These are phyloP conservation scores for Colletotrichum aenigma DNA, from an alignment of 2,329 filamentous ascomycete species.

Conservation along the genomic window DNA sequence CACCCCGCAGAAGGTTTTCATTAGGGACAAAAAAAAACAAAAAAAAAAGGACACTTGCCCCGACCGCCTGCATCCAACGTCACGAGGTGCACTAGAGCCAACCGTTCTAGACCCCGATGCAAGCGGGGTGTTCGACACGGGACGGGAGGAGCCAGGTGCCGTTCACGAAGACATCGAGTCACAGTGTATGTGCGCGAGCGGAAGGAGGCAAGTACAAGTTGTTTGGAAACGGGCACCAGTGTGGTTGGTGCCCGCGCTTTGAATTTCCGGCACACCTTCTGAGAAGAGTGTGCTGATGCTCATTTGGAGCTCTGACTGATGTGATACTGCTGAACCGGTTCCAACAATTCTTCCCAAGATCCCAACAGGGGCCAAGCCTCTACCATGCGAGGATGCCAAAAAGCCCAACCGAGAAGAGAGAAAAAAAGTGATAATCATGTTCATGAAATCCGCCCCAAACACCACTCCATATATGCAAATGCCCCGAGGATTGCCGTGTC, in stretches of 20 bases:
- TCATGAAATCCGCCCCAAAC: constrained; percentile 16
- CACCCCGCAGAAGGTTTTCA: too few species aligned
- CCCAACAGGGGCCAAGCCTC: background rate
- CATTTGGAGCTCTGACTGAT: background rate
- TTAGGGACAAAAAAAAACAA: background rate
- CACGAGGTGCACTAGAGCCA: constrained; percentile 10
- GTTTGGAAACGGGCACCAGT: background rate
- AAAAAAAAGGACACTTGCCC: background rate
- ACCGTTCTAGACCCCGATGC: constrained; percentile 7
- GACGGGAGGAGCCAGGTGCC: background rate
- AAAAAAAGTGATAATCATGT: background rate
- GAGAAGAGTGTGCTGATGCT: background rate
- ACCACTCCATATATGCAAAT: constrained; percentile 19
- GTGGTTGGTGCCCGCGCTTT: background rate
- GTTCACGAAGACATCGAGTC: background rate
- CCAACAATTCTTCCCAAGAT: background rate
- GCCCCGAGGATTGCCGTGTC: constrained; percentile 17
- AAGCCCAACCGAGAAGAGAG: background rate
- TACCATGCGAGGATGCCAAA: background rate
- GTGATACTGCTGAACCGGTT: background rate
- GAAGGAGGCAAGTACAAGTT: background rate
- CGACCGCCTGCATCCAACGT: constrained; percentile 8
- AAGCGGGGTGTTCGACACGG: background rate
- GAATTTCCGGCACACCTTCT: background rate
- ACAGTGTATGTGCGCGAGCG: background rate